These are phyloP conservation scores for Boeremia lycopersici DNA, from an alignment of 2,329 filamentous ascomycete species.

Conservation along the genomic window DNA sequence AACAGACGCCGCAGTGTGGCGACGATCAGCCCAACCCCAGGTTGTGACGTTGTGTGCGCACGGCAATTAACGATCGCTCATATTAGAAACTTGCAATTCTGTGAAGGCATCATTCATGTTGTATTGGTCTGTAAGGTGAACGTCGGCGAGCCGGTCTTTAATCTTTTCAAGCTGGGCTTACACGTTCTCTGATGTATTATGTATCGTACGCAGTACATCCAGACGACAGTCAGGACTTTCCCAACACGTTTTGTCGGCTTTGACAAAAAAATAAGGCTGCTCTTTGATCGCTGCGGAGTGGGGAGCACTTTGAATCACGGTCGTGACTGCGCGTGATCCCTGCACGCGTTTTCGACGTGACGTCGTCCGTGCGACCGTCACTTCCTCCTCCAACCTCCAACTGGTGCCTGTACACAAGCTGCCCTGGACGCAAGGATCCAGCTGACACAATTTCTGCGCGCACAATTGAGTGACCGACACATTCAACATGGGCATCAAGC, in stretches of 20 bases:
- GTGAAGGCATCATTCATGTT: background rate
- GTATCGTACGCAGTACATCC: background rate
- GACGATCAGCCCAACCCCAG: constrained; percentile 17
- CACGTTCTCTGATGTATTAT: background rate
- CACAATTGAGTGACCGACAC: background rate
- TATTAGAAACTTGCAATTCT: background rate
- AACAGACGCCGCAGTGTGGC: constrained; percentile 28
- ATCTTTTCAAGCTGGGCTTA: no score
- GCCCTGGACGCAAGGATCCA: background rate
- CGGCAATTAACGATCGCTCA: background rate
- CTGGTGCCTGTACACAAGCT: background rate
- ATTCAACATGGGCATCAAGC: constrained; percentile 48
- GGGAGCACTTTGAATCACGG: background rate
- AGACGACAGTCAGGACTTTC: background rate
- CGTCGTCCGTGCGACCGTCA: constrained; percentile 24
- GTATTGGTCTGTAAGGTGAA: background rate
- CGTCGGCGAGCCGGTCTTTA: no score
- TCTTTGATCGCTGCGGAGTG: background rate
- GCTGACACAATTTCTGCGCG: background rate
- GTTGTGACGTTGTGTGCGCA: background rate
- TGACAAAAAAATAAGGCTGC: background rate
- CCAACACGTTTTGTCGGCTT: background rate
- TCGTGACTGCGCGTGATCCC: constrained; percentile 40
- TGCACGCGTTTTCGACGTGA: constrained; percentile 40
- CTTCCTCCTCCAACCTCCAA: constrained; percentile 21